Base-by-base conservation (phyloP, 495 filamentous ascomycete species). In the Penicillium simplicissimum region DNA sequence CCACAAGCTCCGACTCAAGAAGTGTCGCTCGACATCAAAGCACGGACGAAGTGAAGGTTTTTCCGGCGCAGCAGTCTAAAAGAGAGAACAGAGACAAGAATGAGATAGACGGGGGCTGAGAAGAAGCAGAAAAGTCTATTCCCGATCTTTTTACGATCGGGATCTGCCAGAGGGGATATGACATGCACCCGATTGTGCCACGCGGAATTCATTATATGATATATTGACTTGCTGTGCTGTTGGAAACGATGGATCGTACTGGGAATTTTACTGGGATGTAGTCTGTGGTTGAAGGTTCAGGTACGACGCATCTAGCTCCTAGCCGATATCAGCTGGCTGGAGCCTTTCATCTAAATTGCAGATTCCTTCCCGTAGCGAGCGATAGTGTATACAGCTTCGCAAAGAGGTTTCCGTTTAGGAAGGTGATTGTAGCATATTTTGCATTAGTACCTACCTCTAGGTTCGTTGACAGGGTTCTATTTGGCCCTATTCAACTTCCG, bases 141-240 rank as follows among this genome's bases (percentile, higher is more conserved):
- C 23, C 21, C 23, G 21, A 25, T 31, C 14, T 11, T 49, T 0
- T 14, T 47, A 21, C 25, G 40, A 55, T 52, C 8, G 34, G 23
- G 43, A 33, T 42, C 6, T 15, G 37, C 49, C 48, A 13, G 21
- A 55, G 23, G 25, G 9, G 33, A 62, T 36, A 59, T 48, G 52
- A 51, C 45, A 62, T 55, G 56, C 37, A 31, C 35, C 23, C 23
- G 35, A 48, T 14, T 55, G 53, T 54, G 37, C 56, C 65, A 61
- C 49, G 54, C 61, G 40, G 60, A 47, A 64, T 56, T 43, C 61
- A 57, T 61, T 64, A 55, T 58, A 52, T 66, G 58, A 67, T 64
- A 55, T 58, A 52, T 66, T 62, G 53, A 60, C 37, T 45, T 9
- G 13, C 34, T 19, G n/a, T 7, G 42, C 17, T n/a, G 13, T 25